These are phyloP conservation scores for Posidonia oceanica DNA, from an alignment of 116 monocot genomes.

Conservation along the genomic window DNA sequence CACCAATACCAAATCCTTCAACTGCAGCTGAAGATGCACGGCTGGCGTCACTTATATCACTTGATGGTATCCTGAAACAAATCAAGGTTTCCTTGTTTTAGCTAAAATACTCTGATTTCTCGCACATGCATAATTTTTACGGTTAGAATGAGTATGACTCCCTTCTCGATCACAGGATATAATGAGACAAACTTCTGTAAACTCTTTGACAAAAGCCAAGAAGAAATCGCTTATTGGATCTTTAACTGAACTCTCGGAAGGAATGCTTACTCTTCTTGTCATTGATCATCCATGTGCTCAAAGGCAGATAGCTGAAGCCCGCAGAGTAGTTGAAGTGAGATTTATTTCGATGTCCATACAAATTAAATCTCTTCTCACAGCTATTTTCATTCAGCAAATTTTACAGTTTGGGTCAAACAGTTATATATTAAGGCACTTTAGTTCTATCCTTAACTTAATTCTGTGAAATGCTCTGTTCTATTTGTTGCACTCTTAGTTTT, in stretches of 20 bases:
- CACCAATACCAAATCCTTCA: slow-evolving; percentile 86
- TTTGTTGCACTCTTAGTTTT: not conserved
- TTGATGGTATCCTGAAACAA: slow-evolving; percentile 81
- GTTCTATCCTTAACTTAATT: not conserved
- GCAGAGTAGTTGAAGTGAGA: slow-evolving; percentile 62
- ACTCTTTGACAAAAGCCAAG: slow-evolving; percentile 58
- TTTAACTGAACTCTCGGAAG: slow-evolving; percentile 58
- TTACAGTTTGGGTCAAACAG: too few species aligned
- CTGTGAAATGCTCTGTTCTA: not conserved
- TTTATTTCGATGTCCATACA: not conserved
- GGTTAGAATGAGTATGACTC: not conserved
- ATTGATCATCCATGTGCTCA: slow-evolving; percentile 94
- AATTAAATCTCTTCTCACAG: not conserved
- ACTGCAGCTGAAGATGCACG: slow-evolving; percentile 99
- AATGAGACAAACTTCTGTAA: slow-evolving; percentile 56
- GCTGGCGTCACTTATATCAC: slow-evolving; percentile 89
- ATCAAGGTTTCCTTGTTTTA: slow-evolving; percentile 47
- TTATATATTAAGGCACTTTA: not conserved
- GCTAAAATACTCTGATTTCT: not conserved
- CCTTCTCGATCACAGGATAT: slow-evolving; percentile 48
- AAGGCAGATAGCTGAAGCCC: slow-evolving; percentile 69
- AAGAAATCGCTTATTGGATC: slow-evolving; percentile 64
- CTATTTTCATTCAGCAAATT: not conserved
- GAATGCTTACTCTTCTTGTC: slow-evolving; percentile 89
- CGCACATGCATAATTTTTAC: not conserved